These are phyloP conservation scores for Nemania sp. DNA, from an alignment of 2,329 filamentous ascomycete genomes.

Conservation along the genomic window DNA sequence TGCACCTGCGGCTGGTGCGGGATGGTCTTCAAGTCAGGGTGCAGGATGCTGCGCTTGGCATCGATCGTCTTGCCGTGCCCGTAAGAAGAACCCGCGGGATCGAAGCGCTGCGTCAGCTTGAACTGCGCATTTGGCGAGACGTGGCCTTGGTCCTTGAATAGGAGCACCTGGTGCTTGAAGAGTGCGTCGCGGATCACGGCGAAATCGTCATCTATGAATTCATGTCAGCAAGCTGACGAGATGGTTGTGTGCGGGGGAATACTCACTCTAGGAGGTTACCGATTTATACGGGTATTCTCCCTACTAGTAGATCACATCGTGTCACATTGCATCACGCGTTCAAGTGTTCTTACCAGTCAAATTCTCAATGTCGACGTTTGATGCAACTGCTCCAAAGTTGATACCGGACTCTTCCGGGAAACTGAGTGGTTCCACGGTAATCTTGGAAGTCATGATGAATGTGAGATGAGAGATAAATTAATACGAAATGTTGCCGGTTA, in stretches of 20 bases:
- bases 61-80: constrained; percentile 83
- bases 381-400: constrained; percentile 71
- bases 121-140: constrained; percentile 78
- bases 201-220: constrained; percentile 71
- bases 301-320: constrained; percentile 41
- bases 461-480: constrained; percentile 2
- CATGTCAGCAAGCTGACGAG: constrained; percentile 36
- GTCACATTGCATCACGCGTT: constrained; percentile 36
- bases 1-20: constrained; percentile 84
- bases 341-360: constrained; percentile 65
- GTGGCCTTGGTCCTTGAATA: constrained; percentile 75
- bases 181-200: constrained; percentile 72
- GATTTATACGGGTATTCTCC: constrained; percentile 69
- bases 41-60: constrained; percentile 72
- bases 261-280: constrained; percentile 69
- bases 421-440: constrained; percentile 56
- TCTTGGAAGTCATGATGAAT: constrained; percentile 36
- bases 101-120: constrained; percentile 78
- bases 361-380: constrained; percentile 70
- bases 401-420: constrained; percentile 55
- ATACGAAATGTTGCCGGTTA: not conserved
- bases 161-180: constrained; percentile 75
- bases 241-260: constrained; percentile 15
- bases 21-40: constrained; percentile 84
- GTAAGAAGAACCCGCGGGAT: constrained; percentile 72